These are phyloP conservation scores for Pholiota conissans DNA, from an alignment of 768 basidiomycete genomes.

Conservation along the genomic window DNA sequence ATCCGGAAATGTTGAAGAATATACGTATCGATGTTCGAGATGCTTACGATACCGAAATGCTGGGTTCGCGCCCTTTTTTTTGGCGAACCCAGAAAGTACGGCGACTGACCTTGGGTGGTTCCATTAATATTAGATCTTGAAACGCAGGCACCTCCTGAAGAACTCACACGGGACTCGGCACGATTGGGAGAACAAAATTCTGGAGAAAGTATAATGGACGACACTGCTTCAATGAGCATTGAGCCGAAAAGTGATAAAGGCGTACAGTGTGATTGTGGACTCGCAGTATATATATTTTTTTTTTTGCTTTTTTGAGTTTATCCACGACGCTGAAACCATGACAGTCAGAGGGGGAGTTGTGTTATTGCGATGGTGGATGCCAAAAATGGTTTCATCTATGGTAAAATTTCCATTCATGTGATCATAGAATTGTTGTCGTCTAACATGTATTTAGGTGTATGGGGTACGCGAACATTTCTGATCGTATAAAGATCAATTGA, in stretches of 20 bases:
- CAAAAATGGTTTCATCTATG: conserved; percentile 75
- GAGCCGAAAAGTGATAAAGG: conserved; percentile 31
- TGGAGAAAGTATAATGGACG: not conserved
- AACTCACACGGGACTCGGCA: not conserved
- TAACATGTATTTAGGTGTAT: conserved; percentile 47
- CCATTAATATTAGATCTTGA: conserved; percentile 37
- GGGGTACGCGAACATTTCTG: conserved; percentile 41
- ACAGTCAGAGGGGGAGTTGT: conserved; percentile 43
- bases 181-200: not conserved
- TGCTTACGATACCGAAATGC: conserved; percentile 44
- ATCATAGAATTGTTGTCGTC: not conserved
- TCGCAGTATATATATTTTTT: conserved; percentile 52
- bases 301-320: not conserved
- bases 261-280: conserved; percentile 71
- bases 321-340: not conserved
- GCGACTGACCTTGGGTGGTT: no score
- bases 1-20: conserved; percentile 33
- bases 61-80: conserved; percentile 32
- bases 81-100: no score
- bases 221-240: not conserved
- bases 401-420: conserved; percentile 23
- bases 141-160: conserved; percentile 29
- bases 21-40: conserved; percentile 20
- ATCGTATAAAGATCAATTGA: not conserved
- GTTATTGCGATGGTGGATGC: conserved; percentile 75